phyloP scores from a whole-genome alignment of 768 basidiomycete species.

The Lepiota subincarnata region DNA sequence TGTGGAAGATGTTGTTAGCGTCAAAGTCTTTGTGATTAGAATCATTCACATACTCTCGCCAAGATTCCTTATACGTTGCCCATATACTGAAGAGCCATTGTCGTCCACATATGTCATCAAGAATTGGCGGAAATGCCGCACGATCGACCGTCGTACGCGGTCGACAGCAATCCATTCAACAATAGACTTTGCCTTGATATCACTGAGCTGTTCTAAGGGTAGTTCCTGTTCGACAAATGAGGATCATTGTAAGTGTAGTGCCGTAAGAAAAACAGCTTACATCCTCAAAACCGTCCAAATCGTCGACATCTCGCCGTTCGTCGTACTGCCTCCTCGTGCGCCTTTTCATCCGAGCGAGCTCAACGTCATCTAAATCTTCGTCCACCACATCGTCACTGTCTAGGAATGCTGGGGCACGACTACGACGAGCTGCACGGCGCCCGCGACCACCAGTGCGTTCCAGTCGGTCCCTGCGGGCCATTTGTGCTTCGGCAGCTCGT shows the following conservation, averaged over 20 bases:
- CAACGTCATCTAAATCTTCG: conserved; percentile 63
- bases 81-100: conserved; percentile 87
- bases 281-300: conserved; percentile 85
- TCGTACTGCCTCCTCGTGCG: conserved; percentile 91
- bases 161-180: conserved; percentile 97
- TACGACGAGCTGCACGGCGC: conserved; percentile 70
- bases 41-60: conserved; percentile 74
- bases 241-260: background rate
- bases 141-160: conserved; percentile 84
- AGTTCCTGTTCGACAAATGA: conserved; percentile 58
- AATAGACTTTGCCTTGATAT: conserved; percentile 96
- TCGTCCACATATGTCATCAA: conserved; percentile 96
- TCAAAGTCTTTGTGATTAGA: background rate
- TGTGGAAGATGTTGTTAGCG: conserved; percentile 28
- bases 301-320: conserved; percentile 85
- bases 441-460: conserved; percentile 66
- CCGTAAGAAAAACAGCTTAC: conserved; percentile 39
- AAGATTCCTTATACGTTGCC: conserved; percentile 85
- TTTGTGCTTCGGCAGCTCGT: conserved; percentile 78
- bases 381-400: conserved; percentile 80
- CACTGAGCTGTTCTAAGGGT: conserved; percentile 91
- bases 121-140: conserved; percentile 92
- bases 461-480: conserved; percentile 83
- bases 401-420: conserved; percentile 83
- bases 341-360: conserved; percentile 67